Evolutionary conservation across 2,329 filamentous ascomycete genomes (phyloP).

Genomic region (Rosellinia necatrix): DNA sequence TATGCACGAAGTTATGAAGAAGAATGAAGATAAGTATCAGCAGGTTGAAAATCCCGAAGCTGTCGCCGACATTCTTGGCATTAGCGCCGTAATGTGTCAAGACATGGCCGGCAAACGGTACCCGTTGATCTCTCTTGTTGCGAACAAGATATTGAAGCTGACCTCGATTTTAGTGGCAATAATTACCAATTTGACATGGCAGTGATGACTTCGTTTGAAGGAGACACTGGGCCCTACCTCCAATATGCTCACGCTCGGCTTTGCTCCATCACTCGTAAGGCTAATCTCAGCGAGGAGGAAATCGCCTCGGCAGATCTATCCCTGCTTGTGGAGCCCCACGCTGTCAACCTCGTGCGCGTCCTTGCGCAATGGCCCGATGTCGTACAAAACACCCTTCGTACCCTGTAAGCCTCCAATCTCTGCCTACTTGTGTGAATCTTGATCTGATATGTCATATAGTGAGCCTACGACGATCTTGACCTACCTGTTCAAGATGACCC

Average conservation of each 20-base stretch:
- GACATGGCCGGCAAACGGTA: conserved; percentile 95
- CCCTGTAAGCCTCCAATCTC: conserved; percentile 49
- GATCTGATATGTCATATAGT: conserved; percentile 15
- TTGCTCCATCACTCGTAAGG: conserved; percentile 48
- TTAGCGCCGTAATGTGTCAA: conserved; percentile 96
- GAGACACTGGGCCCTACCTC: conserved; percentile 74
- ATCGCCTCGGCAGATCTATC: conserved; percentile 57
- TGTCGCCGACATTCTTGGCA: conserved; percentile 86
- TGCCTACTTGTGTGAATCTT: neutral
- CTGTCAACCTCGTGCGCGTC: conserved; percentile 66
- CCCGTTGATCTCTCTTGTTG: conserved; percentile 32
- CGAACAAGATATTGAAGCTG: conserved; percentile 31
- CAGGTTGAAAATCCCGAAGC: conserved; percentile 83
- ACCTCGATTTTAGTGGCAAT: conserved; percentile 44
- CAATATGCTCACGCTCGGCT: conserved; percentile 72
- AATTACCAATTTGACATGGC: conserved; percentile 70
- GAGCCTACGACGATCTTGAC: conserved; percentile 72
- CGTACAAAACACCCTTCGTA: conserved; percentile 81
- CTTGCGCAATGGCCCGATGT: conserved; percentile 87
- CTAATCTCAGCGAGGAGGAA: conserved; percentile 46
- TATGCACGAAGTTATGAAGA: conserved; percentile 97
- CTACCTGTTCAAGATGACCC: conserved; percentile 71
- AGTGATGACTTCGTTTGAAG: conserved; percentile 74
- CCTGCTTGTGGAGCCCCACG: conserved; percentile 64
- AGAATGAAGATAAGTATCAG: conserved; percentile 86